phyloP scores from a whole-genome alignment of 768 basidiomycete species.

The Collybiopsis confluens region DNA sequence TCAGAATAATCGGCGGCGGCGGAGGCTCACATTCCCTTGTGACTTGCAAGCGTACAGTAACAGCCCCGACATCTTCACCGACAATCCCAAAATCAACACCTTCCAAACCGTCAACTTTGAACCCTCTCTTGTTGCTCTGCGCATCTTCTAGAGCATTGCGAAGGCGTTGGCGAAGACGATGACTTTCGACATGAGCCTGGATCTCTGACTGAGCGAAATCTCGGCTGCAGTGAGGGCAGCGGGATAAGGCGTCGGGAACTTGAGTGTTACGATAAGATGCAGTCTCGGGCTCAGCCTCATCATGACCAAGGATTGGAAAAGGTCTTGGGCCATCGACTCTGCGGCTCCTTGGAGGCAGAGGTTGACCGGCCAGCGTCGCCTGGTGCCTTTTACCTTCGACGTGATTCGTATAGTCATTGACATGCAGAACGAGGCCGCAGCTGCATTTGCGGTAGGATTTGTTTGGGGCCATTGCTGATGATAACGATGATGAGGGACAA shows the following conservation, averaged over 20 bases:
- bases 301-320: neutral
- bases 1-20: neutral
- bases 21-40: neutral
- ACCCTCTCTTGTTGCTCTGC: conserved; percentile 42
- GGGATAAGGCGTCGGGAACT: no score
- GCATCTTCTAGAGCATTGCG: conserved; percentile 36
- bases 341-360: neutral
- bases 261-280: no score
- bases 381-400: conserved; percentile 25
- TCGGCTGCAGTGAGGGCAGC: conserved; percentile 11
- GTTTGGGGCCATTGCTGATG: no score
- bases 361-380: conserved; percentile 10
- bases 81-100: conserved; percentile 32
- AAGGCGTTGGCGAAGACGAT: conserved; percentile 24
- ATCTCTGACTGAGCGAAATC: conserved; percentile 18
- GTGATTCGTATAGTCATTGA: conserved; percentile 18
- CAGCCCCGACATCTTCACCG: conserved; percentile 19
- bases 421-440: conserved; percentile 28
- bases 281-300: neutral
- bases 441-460: conserved; percentile 20
- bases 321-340: neutral
- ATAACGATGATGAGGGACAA: no score
- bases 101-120: conserved; percentile 42
- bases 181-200: conserved; percentile 25
- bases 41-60: conserved; percentile 12